Evolutionary conservation across 2,329 filamentous ascomycete species (phyloP).

Genomic region (Pseudodiploospora longispora): DNA sequence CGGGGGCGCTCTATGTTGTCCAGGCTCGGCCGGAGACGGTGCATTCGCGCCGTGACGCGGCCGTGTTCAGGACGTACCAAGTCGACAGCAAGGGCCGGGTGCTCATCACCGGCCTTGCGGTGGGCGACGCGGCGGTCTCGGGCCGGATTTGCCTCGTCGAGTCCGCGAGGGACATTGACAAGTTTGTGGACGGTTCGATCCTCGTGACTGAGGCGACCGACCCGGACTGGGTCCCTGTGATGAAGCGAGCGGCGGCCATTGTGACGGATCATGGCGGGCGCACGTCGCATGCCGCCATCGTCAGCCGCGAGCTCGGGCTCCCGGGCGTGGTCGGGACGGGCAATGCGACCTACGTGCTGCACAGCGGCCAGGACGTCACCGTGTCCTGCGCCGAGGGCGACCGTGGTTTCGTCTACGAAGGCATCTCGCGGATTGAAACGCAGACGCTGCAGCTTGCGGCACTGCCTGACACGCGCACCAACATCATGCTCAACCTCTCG

Average conservation of each 20-base stretch:
- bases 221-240: slow-evolving; percentile 30
- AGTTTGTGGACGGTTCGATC: slow-evolving; percentile 25
- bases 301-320: slow-evolving; percentile 30
- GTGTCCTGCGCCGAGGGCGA: slow-evolving; percentile 31
- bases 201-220: slow-evolving; percentile 27
- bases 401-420: slow-evolving; percentile 28
- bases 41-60: slow-evolving; percentile 22
- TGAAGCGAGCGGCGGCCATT: slow-evolving; percentile 28
- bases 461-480: slow-evolving; percentile 18
- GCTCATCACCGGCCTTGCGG: slow-evolving; percentile 21
- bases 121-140: slow-evolving; percentile 25
- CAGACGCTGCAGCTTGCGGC: slow-evolving; percentile 20
- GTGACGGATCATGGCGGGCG: slow-evolving; percentile 29
- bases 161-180: slow-evolving; percentile 19
- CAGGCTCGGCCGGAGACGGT: slow-evolving; percentile 30
- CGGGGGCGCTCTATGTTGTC: slow-evolving; percentile 24
- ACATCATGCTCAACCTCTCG: slow-evolving; percentile 30
- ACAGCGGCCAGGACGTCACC: slow-evolving; percentile 28
- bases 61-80: slow-evolving; percentile 25
- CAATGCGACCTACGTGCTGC: slow-evolving; percentile 27
- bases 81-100: slow-evolving; percentile 20
- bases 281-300: slow-evolving; percentile 32
- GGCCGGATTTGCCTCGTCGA: slow-evolving; percentile 25
- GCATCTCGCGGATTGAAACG: slow-evolving; percentile 23
- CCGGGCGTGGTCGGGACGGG: slow-evolving; percentile 29